Evolutionary conservation across 495 filamentous ascomycete species (phyloP).

Genomic region (Aspergillus hancockii): DNA sequence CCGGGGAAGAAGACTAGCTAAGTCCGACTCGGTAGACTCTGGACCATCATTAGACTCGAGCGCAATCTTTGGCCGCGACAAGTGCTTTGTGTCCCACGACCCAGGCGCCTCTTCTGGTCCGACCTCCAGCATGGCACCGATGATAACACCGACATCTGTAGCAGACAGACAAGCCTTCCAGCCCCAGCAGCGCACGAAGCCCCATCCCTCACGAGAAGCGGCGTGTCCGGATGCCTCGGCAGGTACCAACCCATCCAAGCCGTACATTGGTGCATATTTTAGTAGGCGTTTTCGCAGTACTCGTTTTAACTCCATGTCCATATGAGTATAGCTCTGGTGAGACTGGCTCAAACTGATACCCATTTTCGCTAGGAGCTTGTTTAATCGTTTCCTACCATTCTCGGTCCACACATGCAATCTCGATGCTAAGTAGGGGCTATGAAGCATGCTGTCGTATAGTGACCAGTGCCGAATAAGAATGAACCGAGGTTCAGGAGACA

Average conservation of each 20-base stretch:
- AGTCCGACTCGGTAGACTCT: slow-evolving; percentile 32
- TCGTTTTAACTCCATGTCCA: slow-evolving; percentile 96
- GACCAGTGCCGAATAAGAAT: slow-evolving; percentile 95
- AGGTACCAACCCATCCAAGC: slow-evolving; percentile 88
- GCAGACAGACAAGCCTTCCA: slow-evolving; percentile 94
- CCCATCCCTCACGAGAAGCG: slow-evolving; percentile 78
- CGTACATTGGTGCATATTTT: slow-evolving; percentile 87
- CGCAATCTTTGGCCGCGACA: slow-evolving; percentile 33
- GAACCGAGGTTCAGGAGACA: slow-evolving; percentile 93
- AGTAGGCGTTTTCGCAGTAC: slow-evolving; percentile 81
- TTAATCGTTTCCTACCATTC: slow-evolving; percentile 80
- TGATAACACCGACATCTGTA: slow-evolving; percentile 84
- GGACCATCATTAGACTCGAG: slow-evolving; percentile 34
- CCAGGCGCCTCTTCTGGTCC: slow-evolving; percentile 51
- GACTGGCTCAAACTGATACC: slow-evolving; percentile 91
- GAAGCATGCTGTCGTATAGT: slow-evolving; percentile 96
- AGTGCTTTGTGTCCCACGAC: slow-evolving; percentile 39
- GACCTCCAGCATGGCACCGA: slow-evolving; percentile 90
- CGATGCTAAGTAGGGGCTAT: slow-evolving; percentile 93
- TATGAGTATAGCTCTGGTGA: slow-evolving; percentile 93
- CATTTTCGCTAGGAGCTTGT: slow-evolving; percentile 97
- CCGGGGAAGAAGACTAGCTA: slow-evolving; percentile 51
- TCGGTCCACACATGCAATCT: slow-evolving; percentile 94
- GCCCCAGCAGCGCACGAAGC: slow-evolving; percentile 95
- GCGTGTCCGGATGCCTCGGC: slow-evolving; percentile 53